Percentiles rank a stretch among this genome's conserved stretches.
phyloP scores from a whole-genome alignment of 306 rosid genomes.

The Spatholobus suberectus region DNA sequence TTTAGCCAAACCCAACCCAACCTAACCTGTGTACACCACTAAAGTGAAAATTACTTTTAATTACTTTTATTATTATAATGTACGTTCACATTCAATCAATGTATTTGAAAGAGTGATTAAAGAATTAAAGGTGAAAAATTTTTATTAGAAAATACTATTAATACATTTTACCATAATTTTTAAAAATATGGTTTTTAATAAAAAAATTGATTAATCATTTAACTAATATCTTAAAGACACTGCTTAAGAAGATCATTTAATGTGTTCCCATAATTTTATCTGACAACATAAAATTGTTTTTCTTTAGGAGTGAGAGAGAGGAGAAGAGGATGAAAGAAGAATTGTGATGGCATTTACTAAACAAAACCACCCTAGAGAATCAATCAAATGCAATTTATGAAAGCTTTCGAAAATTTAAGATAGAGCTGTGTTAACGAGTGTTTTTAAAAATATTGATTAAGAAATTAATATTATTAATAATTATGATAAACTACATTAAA shows the following conservation, averaged over 20 bases:
- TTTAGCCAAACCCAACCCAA: too few relatives aligned
- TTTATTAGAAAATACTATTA: too few relatives aligned
- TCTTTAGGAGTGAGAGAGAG: not conserved
- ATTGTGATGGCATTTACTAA: not conserved
- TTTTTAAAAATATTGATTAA: not conserved
- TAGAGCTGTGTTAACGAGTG: not conserved
- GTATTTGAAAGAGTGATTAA: not conserved
- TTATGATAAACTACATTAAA: not conserved
- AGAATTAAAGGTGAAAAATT: not conserved
- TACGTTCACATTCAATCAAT: not conserved
- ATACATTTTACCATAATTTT: not conserved
- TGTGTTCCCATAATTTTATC: not conserved
- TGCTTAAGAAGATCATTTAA: not conserved
- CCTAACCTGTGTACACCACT: too few relatives aligned
- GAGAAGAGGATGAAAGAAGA: not conserved
- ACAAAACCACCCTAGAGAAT: not conserved
- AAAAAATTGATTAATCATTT: too few relatives aligned
- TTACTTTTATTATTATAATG: too few relatives aligned
- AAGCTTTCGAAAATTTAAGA: not conserved
- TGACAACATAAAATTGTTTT: not conserved
- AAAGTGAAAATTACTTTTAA: too few relatives aligned
- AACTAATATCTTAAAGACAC: not conserved
- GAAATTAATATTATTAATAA: not conserved
- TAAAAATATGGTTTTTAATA: not conserved
- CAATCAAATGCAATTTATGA: not conserved